Conservation (phyloP, 805 yeast genomes). For the Metschnikowia lachancei region DNA sequence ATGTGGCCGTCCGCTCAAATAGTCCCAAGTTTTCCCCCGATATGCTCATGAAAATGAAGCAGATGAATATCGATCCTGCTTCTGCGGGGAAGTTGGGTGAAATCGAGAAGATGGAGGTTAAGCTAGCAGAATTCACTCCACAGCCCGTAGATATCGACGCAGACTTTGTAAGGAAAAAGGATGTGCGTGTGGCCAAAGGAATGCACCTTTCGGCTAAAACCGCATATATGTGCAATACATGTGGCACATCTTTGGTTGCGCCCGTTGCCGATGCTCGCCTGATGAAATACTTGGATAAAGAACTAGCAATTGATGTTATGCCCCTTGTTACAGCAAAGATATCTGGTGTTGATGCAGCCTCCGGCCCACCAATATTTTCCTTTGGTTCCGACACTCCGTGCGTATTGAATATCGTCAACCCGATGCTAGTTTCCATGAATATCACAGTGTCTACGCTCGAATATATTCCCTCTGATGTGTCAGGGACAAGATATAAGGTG, state of each 20-base stretch:
- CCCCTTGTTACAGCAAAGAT: constrained; percentile 25
- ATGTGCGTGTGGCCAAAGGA: constrained; percentile 23
- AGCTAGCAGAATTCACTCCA: constrained; percentile 5
- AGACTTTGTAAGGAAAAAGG: constrained; percentile 2
- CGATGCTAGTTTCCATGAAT: constrained; percentile 23
- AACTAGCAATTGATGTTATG: constrained; percentile 34
- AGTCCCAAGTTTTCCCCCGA: constrained; percentile 3
- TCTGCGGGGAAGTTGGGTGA: constrained; percentile 4
- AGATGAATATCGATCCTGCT: constrained; percentile 9
- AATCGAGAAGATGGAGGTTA: constrained; percentile 6
- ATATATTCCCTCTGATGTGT: constrained; percentile 17
- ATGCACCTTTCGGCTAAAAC: constrained; percentile 26
- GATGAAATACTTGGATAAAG: constrained; percentile 30
- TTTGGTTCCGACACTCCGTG: constrained; percentile 20
- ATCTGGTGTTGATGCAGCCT: not conserved
- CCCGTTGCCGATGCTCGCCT: constrained; percentile 29
- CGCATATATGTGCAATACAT: constrained; percentile 28
- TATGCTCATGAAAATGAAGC: constrained; percentile 7
- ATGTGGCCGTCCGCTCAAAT: not conserved
- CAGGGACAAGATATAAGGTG: constrained; percentile 4
- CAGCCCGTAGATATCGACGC: constrained; percentile 13
- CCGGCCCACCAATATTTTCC: constrained; percentile 4
- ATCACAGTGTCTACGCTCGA: constrained; percentile 27
- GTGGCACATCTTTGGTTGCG: constrained; percentile 26
- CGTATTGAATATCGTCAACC: constrained; percentile 33